Base-by-base conservation (phyloP, 352 stramenopile species). In the Phytophthora pinifolia region DNA sequence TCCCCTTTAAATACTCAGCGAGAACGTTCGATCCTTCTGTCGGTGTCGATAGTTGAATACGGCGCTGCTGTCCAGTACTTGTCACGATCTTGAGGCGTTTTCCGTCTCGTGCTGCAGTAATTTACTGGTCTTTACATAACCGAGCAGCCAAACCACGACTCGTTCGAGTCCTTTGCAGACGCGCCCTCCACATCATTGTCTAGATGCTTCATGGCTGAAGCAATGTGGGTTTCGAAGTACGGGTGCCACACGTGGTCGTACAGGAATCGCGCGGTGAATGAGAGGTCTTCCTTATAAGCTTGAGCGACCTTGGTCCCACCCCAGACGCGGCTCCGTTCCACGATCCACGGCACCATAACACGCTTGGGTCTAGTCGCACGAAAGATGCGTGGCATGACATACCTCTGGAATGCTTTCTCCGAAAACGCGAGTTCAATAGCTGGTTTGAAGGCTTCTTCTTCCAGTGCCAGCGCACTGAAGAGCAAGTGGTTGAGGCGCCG, bases 161-260 rank as follows among this genome's bases (percentile, higher is more conserved):
- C 81, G 12, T 74, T 57, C 1, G 48, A 59, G 14, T 65, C 60
- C 2, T 70, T 68, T 0, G 43, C 50, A 25, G 68, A 13, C 58
- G 67, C 60, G 9, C 69, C 69, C 12, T 53, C 59, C 46, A 72
- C 50, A 31, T 72, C 69, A 5, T 76, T 71, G 38, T 77, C 82
- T 5, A 92, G 36, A 30, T 81, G 68, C 46, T 86, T 90, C 82
- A 92, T 92, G 18, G 74, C 76, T 10, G 70, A 78, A 13, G 77
- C 76, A 6, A 92, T 74, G 53, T 92, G 70, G 36, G 66, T 68
- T 15, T 76, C 64, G 53, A 85, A 92, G 56, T 88, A 85, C 2
- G 82, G 79, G 36, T 87, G 62, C 82, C 82, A 92, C 31, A 89
- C 75, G 25, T 84, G 82, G 33, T 88, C 79, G 54, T 92, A 92